Percentiles rank a stretch among this genome's conserved stretches.
These are phyloP conservation scores for Malus hybrid DNA, from an alignment of 331 rosid genomes.

Conservation along the genomic window DNA sequence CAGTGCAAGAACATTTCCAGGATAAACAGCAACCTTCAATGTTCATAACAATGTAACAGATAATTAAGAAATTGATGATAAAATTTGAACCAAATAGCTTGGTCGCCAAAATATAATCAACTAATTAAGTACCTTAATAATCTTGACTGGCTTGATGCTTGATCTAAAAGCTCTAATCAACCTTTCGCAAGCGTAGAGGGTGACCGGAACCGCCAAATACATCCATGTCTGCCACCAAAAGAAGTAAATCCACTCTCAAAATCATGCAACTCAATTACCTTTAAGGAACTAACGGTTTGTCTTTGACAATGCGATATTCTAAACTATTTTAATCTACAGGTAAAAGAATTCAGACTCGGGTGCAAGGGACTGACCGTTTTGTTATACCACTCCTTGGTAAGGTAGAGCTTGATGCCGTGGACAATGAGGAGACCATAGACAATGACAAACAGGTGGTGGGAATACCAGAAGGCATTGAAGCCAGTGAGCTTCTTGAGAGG, in stretches of 20 bases:
- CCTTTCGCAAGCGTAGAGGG: conserved; percentile 57
- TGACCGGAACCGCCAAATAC: conserved; percentile 74
- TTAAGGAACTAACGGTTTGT: background rate
- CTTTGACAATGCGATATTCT: background rate
- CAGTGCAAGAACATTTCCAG: conserved; percentile 76
- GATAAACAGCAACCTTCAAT: conserved; percentile 80
- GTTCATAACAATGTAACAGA: background rate
- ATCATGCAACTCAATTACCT: background rate
- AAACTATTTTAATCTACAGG: background rate
- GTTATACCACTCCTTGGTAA: conserved; percentile 65
- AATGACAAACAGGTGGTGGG: conserved; percentile 76
- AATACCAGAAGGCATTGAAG: conserved; percentile 94
- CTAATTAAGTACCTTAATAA: conserved; percentile 44
- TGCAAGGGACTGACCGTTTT: conserved; percentile 54
- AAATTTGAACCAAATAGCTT: background rate
- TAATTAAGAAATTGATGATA: background rate
- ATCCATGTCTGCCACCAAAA: conserved; percentile 62
- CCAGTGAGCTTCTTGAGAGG: conserved; percentile 67
- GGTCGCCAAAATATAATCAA: background rate
- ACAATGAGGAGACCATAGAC: conserved; percentile 67
- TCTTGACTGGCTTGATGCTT: conserved; percentile 66
- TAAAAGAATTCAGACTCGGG: background rate
- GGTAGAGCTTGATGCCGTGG: conserved; percentile 66
- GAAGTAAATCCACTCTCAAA: background rate
- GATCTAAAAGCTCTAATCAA: conserved; percentile 66